Percentiles rank a stretch among this genome's conserved stretches.
These are phyloP conservation scores for Annulohypoxylon nitens DNA, from an alignment of 495 filamentous ascomycete species.

Conservation along the genomic window DNA sequence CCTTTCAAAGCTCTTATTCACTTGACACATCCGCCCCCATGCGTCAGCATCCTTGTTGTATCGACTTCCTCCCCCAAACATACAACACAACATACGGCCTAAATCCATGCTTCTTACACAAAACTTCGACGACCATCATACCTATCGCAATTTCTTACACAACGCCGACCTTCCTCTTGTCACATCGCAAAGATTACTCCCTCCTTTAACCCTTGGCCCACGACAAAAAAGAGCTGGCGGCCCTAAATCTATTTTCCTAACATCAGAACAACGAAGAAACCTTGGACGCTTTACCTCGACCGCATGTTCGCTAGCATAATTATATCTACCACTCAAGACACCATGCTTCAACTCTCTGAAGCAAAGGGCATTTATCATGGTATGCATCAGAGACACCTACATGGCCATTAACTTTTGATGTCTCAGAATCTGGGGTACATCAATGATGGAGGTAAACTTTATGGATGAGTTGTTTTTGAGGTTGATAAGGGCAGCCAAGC, in stretches of 20 bases:
- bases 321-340: neutral
- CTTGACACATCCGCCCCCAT: conserved; percentile 51
- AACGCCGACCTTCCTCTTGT: conserved; percentile 33
- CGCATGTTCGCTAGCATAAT: neutral
- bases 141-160: conserved; percentile 39
- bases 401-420: neutral
- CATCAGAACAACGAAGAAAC: conserved; percentile 7
- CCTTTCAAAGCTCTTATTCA: conserved; percentile 40
- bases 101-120: conserved; percentile 49
- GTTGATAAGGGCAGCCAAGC: conserved; percentile 25
- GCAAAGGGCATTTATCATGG: neutral
- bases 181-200: conserved; percentile 33
- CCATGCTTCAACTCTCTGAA: neutral
- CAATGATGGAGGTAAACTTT: conserved; percentile 26
- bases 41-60: conserved; percentile 51
- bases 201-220: conserved; percentile 33
- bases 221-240: conserved; percentile 23
- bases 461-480: conserved; percentile 23
- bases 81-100: conserved; percentile 54
- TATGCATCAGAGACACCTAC: conserved; percentile 11
- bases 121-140: conserved; percentile 38
- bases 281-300: neutral
- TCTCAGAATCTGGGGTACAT: conserved; percentile 3
- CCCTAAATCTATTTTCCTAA: conserved; percentile 33
- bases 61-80: conserved; percentile 50